Percentiles rank a stretch among this genome's conserved stretches.
phyloP scores from a whole-genome alignment of 345 rosid genomes.

The Trapa incisa region DNA sequence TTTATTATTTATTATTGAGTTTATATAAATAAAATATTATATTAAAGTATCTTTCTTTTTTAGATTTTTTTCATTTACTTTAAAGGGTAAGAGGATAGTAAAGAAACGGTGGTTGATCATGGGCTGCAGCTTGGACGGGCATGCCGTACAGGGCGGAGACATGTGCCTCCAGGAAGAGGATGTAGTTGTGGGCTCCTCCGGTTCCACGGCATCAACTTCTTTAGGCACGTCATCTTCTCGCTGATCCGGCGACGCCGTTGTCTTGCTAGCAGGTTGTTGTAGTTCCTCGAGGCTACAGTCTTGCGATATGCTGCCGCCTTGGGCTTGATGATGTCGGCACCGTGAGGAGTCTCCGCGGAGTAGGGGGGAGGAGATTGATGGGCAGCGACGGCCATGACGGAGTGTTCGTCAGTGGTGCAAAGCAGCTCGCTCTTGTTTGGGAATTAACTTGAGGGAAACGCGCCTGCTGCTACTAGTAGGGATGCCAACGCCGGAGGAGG shows the following conservation, averaged over 20 bases:
- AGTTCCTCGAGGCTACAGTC: not conserved
- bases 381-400: constrained; percentile 4
- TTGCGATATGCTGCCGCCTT: not conserved
- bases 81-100: too few relatives aligned
- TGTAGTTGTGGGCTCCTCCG: constrained; percentile 42
- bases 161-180: constrained; percentile 48
- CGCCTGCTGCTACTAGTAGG: not conserved
- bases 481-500: not conserved
- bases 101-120: not conserved
- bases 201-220: constrained; percentile 53
- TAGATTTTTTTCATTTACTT: too few relatives aligned
- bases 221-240: constrained; percentile 34
- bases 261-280: not conserved
- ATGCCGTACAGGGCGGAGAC: constrained; percentile 32
- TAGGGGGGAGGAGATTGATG: not conserved
- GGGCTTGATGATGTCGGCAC: not conserved
- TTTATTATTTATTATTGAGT: too few relatives aligned
- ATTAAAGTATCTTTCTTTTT: too few relatives aligned
- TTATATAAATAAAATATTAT: too few relatives aligned
- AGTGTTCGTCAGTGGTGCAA: not conserved
- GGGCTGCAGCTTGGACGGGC: constrained; percentile 23
- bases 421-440: constrained; percentile 11
- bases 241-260: constrained; percentile 22
- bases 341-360: too few relatives aligned
- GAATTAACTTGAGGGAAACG: not conserved